Evolutionary conservation across 140 eudicot genomes (phyloP).

Genomic region (Bidens hawaiensis): DNA sequence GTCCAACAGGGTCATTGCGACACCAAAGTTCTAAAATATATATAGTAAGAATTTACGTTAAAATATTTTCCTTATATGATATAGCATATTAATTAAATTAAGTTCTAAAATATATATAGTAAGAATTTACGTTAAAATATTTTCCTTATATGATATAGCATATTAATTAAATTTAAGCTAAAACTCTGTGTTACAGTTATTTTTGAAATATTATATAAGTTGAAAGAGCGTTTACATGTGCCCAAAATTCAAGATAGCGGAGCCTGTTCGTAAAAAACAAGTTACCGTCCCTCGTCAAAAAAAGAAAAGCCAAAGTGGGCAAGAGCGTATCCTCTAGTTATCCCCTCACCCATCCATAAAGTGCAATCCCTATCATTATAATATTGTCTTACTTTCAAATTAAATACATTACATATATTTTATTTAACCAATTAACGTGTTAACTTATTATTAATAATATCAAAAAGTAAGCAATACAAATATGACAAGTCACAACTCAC

Average conservation of each 20-base stretch:
- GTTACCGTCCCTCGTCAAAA: slow-evolving; percentile 11
- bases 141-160: not conserved
- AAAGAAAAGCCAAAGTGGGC: slow-evolving; percentile 35
- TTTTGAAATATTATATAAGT: not conserved
- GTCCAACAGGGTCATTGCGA: too few species aligned
- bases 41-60: not conserved
- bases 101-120: too few species aligned
- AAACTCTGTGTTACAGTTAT: not conserved
- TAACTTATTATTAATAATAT: not conserved
- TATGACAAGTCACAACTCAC: too few species aligned
- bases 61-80: not conserved
- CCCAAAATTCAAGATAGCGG: slow-evolving; percentile 31
- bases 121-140: not conserved
- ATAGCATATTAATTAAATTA: not conserved
- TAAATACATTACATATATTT: not conserved
- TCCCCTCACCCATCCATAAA: slow-evolving; percentile 25
- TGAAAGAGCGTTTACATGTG: slow-evolving; percentile 22
- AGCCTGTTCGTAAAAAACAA: slow-evolving; percentile 24
- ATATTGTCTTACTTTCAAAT: slow-evolving; percentile 3
- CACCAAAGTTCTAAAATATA: too few species aligned
- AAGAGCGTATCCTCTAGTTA: slow-evolving; percentile 43
- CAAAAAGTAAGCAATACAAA: too few species aligned
- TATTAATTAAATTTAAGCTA: not conserved
- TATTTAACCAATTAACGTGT: not conserved
- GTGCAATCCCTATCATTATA: slow-evolving; percentile 26